phyloP scores from a whole-genome alignment of 192 early-diverging fungal genomes.

The Lunasporangiospora selenospora region DNA sequence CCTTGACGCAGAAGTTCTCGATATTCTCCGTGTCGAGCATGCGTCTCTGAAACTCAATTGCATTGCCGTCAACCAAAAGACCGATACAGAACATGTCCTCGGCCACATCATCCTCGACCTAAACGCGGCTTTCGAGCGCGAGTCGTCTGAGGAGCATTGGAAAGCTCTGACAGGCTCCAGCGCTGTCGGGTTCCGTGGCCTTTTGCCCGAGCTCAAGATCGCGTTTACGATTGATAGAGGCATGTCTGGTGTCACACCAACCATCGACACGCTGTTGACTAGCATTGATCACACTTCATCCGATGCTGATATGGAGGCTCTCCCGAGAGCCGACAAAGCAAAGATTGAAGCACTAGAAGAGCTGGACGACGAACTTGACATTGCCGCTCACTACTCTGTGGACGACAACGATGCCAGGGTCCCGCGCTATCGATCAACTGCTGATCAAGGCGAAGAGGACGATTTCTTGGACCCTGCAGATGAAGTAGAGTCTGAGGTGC shows the following conservation, averaged over 20 bases:
- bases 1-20: conserved; percentile 50
- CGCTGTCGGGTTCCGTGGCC: conserved; percentile 32
- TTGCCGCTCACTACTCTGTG: conserved; percentile 16
- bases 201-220: conserved; percentile 50
- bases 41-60: conserved; percentile 53
- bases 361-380: conserved; percentile 36
- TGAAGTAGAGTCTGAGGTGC: no score
- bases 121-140: conserved; percentile 38
- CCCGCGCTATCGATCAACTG: no score
- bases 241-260: conserved; percentile 31
- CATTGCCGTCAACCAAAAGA: conserved; percentile 44
- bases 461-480: conserved; percentile 30
- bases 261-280: conserved; percentile 39
- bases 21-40: conserved; percentile 45
- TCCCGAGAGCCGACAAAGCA: conserved; percentile 5
- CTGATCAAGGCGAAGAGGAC: background rate
- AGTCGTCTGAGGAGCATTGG: conserved; percentile 47
- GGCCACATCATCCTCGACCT: conserved; percentile 52
- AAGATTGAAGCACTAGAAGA: conserved; percentile 10
- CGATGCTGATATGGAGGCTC: no score
- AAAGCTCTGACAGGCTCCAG: conserved; percentile 29
- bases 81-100: conserved; percentile 39
- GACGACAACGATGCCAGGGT: conserved; percentile 16
- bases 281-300: conserved; percentile 38
- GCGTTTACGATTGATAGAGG: conserved; percentile 45